Percentiles rank a stretch among this genome's conserved stretches.
Conservation (phyloP, 129 eudicot genomes). For the Solidago caesia region DNA sequence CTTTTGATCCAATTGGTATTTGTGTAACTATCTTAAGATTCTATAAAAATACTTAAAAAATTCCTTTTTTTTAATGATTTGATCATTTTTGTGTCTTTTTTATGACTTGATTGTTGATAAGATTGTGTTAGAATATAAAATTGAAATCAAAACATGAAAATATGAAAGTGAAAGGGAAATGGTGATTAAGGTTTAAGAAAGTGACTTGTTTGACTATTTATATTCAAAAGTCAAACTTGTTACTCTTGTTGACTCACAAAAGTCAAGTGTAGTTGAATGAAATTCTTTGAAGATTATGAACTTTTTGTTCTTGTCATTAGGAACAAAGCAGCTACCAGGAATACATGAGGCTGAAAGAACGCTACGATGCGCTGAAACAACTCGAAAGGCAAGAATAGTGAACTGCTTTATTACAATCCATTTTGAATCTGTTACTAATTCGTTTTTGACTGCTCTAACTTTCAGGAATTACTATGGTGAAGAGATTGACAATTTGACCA, state of each 20-base stretch:
- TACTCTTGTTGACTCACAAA: constrained; percentile 19
- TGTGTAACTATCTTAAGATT: not conserved
- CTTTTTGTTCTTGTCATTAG: constrained; percentile 16
- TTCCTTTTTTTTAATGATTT: not conserved
- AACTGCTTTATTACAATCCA: not conserved
- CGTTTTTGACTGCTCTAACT: constrained; percentile 25
- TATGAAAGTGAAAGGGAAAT: not conserved
- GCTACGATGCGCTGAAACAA: constrained; percentile 50
- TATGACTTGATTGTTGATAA: constrained; percentile 10
- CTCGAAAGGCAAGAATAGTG: constrained; percentile 39
- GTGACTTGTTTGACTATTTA: constrained; percentile 15
- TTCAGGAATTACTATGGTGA: constrained; percentile 60
- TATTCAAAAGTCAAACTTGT: constrained; percentile 12
- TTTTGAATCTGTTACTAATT: constrained; percentile 16
- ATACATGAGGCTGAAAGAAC: constrained; percentile 54
- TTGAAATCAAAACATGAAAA: not conserved
- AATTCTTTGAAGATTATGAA: not conserved
- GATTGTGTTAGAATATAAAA: not conserved
- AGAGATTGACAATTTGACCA: constrained; percentile 50
- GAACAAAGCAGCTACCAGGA: constrained; percentile 62
- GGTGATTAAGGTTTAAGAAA: not conserved
- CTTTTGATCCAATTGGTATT: not conserved
- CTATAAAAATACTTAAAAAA: not conserved
- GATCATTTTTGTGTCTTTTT: not conserved
- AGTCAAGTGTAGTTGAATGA: constrained; percentile 16